A percentile compares a stretch with the other conserved stretches of the same genome.
phyloP scores from a whole-genome alignment of 352 stramenopile genomes.

The Discostella stelligera region DNA sequence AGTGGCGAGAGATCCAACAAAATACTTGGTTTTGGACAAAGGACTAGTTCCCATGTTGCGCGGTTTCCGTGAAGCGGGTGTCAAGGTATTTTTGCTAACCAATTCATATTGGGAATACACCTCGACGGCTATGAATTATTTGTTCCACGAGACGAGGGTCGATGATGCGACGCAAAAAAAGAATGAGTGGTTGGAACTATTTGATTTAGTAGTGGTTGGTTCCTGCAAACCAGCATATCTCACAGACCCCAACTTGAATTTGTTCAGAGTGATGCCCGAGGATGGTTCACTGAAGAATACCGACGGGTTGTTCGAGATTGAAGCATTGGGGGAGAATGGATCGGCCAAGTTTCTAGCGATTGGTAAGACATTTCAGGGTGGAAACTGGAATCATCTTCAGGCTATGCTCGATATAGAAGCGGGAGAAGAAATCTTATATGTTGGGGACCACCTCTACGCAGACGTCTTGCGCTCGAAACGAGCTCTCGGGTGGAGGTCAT shows the following conservation, averaged over 20 bases:
- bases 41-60: slow-evolving; percentile 80
- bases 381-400: slow-evolving; percentile 85
- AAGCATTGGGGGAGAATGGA: slow-evolving; percentile 67
- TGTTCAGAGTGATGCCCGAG: slow-evolving; percentile 79
- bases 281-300: slow-evolving; percentile 82
- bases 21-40: slow-evolving; percentile 83
- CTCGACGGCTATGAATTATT: slow-evolving; percentile 84
- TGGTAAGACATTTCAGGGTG: slow-evolving; percentile 86
- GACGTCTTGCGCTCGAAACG: slow-evolving; percentile 86
- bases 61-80: slow-evolving; percentile 63
- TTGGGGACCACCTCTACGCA: slow-evolving; percentile 87
- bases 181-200: slow-evolving; percentile 78
- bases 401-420: slow-evolving; percentile 74
- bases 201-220: slow-evolving; percentile 75
- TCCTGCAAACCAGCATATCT: slow-evolving; percentile 77
- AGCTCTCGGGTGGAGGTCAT: slow-evolving; percentile 85
- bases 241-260: slow-evolving; percentile 78
- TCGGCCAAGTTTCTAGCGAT: slow-evolving; percentile 69
- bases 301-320: slow-evolving; percentile 82
- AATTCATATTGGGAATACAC: slow-evolving; percentile 88
- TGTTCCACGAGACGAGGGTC: slow-evolving; percentile 56
- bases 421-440: slow-evolving; percentile 85
- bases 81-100: slow-evolving; percentile 86
- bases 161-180: slow-evolving; percentile 39
- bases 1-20: slow-evolving; percentile 78